Conservation (phyloP, 768 basidiomycete genomes). For the Coprinellus micaceus region DNA sequence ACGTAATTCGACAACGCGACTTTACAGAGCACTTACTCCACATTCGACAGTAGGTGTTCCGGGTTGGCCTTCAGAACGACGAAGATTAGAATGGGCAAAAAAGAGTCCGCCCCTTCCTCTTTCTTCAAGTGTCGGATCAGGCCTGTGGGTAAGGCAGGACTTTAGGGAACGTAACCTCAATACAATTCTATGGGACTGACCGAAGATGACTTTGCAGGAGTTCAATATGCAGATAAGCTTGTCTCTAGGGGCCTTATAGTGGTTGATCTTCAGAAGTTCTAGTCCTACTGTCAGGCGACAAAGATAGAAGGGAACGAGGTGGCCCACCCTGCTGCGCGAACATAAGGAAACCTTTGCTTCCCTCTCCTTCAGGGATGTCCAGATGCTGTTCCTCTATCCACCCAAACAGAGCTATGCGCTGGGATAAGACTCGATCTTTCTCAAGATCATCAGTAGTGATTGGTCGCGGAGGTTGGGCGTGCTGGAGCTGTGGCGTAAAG, state of each 20-base stretch:
- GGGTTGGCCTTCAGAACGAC: conserved; percentile 95
- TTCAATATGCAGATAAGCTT: conserved; percentile 97
- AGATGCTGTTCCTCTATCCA: conserved; percentile 91
- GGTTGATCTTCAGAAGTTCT: conserved; percentile 96
- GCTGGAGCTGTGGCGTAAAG: conserved; percentile 81
- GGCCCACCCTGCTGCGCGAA: conserved; percentile 81
- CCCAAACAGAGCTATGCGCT: conserved; percentile 85
- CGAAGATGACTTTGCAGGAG: conserved; percentile 98
- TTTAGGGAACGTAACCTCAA: neutral
- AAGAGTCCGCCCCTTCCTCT: conserved; percentile 90
- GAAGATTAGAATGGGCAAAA: conserved; percentile 91
- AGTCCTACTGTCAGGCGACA: conserved; percentile 1
- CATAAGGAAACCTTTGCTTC: conserved; percentile 76
- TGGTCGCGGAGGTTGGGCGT: conserved; percentile 62
- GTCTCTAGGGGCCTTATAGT: conserved; percentile 98
- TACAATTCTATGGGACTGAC: conserved; percentile 56
- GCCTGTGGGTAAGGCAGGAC: conserved; percentile 42
- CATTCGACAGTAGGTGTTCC: conserved; percentile 86
- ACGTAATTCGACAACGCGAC: neutral
- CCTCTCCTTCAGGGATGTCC: conserved; percentile 79
- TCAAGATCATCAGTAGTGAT: conserved; percentile 96
- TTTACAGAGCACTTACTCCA: conserved; percentile 61
- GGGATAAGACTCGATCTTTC: conserved; percentile 83
- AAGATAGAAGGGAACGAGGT: neutral
- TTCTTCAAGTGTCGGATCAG: conserved; percentile 82